Base-by-base conservation (phyloP, 1,284 basidiomycete species). In the Mycena sp. region DNA sequence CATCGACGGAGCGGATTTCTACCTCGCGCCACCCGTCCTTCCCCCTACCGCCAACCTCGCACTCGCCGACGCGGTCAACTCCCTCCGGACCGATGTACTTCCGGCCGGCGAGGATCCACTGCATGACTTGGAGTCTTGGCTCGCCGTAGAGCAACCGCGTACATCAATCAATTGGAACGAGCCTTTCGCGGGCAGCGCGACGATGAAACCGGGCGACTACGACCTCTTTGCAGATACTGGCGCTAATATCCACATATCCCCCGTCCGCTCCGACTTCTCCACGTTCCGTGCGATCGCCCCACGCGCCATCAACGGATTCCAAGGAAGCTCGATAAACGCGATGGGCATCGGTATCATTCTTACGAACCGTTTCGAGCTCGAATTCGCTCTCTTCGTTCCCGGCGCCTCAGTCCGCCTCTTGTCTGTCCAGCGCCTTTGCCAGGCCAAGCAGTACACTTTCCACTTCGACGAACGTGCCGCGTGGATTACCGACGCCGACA, bases 211-310 rank as follows among this genome's bases (percentile, higher is more conserved):
- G 25, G 35, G 12, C 12, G 38, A 48, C 12, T 28, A 21, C 45
- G 35, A 49, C 11, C 37, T 58, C 3, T 56, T n/a, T 25, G 9
- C 52, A 1, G 54, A 56, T 28, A 35, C 43, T 3, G 57, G 44
- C 1, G 41, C 50, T 2, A 67, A 44, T 38, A 58, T 59, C 38
- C 64, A 58, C 63, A 52, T 70, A 16, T 46, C 58, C 14, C 65
- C 65, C 6, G 35, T 53, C 23, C 29, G 38, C 14, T 9, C 43
- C 10, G 63, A 67, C 58, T 67, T 67, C 35, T 5, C 48, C 17
- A 35, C 41, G 6, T 30, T 57, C 19, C 19, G 11, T 11, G 44
- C 38, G 16, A 67, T 61, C 19, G 2, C 53, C 2, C 49, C 50
- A 6, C 52, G 53, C 12, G 3, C 62, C 17, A 46, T 67, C 21